Base-by-base conservation (phyloP, 345 rosid species). In the Capsella bursapastoris region DNA sequence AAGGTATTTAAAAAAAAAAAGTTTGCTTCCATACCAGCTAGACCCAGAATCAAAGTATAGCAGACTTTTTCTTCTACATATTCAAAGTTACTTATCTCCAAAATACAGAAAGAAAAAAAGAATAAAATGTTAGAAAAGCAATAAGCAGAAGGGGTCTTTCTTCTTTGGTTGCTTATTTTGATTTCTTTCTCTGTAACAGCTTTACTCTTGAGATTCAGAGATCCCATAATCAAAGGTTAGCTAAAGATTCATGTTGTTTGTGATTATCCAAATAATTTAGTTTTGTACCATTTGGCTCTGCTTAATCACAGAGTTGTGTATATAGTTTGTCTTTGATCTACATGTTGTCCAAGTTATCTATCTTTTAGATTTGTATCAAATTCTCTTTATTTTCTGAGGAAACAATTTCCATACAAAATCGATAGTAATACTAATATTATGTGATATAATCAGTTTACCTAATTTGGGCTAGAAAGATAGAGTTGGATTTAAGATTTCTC, bases 1-100 rank as follows among this genome's bases (percentile, higher is more conserved):
- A 63, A 75, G 7, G 31, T 52, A 60, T 63, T 28, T 34, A 5
- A 6, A 63, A 62, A 12, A 18, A 18, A 18, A 18, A 18, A 18
- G 22, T 18, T 57, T 71, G n/a, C 13, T 13, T 58, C 16, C 71
- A 57, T 77, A 64, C 76, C 80, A 77, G 76, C 80, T 70, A 64
- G 72, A 71, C 72, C 37, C 47, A 50, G 68, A 77, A 64, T 77
- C 72, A 77, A 77, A 64, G 62, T 40, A 22, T 22, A 57, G 49
- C 48, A 57, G 10, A 71, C 62, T 71, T 64, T 51, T 71, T 34
- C 7, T 34, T 22, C 67, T 77, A 77, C 80, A 64, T 31, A 77
- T 71, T 63, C 71, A 48, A 63, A 70, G 60, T 37, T 16, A 38
- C 61, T 66, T 57, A 65, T 57, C 44, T 22, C 8, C 16, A 74